Base-by-base conservation (phyloP, 805 yeast genomes). In the Candida coleopterorum region DNA sequence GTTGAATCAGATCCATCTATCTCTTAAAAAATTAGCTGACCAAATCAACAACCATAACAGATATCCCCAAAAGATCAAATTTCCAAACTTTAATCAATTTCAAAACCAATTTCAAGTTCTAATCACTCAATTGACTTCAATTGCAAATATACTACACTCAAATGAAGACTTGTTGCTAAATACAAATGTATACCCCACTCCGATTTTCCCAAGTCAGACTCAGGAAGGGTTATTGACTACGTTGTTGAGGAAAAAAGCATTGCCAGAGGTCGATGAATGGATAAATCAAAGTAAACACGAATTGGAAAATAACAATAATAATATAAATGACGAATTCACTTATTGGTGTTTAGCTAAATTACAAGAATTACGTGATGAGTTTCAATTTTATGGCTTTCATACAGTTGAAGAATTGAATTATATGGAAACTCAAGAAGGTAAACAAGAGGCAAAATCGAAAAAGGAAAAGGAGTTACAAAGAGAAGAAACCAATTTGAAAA, bases 211-310 rank as follows among this genome's bases (percentile, higher is more conserved):
- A 7, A 77, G 94, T 0, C 75, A 86, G 1, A 83, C 85, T 29
- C 89, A 85, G 45, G 89, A 85, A 49, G 85, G 87, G 2, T 68
- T 93, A 24, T 62, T 89, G 34, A 84, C 95, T 0, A 88, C 97
- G 0, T 64, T 93, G 41, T 58, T 93, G 41, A 72, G 97, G 40
- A 93, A 89, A 55, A 90, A 89, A 54, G 81, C 82, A 34, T 64
- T 85, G 9, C 97, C 98, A 0, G 97, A 89, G 44, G 95, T 90
- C 2, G 85, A 79, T 35, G 84, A 77, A 32, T 90, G 97, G 97
- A 74, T 88, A 6, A 68, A 69, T 23, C 57, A 62, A 15, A 65
- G 52, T 45, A 29, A 34, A n/a, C 18, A 41, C 3, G 46, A 44
- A 17, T 40, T 53, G 14, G 43, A 46, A 15, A 42, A 51, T 15